Evolutionary conservation across 2,329 filamentous ascomycete genomes (phyloP).

Genomic region (Akanthomyces dipterigenus): DNA sequence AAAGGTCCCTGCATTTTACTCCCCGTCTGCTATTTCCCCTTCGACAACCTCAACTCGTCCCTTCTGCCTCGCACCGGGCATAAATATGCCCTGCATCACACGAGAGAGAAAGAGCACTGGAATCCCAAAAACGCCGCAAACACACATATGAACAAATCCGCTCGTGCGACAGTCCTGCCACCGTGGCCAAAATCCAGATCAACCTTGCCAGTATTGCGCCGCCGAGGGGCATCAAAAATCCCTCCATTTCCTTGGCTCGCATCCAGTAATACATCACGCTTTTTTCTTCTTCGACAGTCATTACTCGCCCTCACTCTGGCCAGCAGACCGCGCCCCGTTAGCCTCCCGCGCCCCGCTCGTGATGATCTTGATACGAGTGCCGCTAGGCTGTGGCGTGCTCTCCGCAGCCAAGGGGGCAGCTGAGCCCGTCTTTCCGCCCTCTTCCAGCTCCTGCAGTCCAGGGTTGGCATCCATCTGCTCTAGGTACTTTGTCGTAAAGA

Average conservation of each 20-base stretch:
- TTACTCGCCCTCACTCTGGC: constrained; percentile 50
- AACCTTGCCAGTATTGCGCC: constrained; percentile 12
- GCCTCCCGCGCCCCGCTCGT: constrained; percentile 32
- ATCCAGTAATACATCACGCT: constrained; percentile 10
- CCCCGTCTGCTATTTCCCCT: neutral
- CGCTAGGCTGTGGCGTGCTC: constrained; percentile 58
- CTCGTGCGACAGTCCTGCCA: neutral
- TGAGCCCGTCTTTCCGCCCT: constrained; percentile 32
- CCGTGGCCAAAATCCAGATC: constrained; percentile 3
- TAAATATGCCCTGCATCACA: neutral
- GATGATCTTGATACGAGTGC: constrained; percentile 65
- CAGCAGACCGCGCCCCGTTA: constrained; percentile 32
- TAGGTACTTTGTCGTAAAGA: constrained; percentile 47
- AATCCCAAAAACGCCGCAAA: constrained; percentile 19
- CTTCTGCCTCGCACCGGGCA: neutral
- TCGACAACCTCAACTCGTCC: neutral
- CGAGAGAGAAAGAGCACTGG: neutral
- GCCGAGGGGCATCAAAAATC: constrained; percentile 3
- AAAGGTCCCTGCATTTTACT: constrained; percentile 2
- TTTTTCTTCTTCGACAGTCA: constrained; percentile 10
- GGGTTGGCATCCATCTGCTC: constrained; percentile 47
- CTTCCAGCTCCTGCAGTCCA: constrained; percentile 50
- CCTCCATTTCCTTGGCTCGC: constrained; percentile 11
- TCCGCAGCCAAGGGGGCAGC: constrained; percentile 48
- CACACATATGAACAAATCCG: constrained; percentile 17